These are phyloP conservation scores for Cichorium intybus DNA, from an alignment of 140 eudicot genomes.

Conservation along the genomic window DNA sequence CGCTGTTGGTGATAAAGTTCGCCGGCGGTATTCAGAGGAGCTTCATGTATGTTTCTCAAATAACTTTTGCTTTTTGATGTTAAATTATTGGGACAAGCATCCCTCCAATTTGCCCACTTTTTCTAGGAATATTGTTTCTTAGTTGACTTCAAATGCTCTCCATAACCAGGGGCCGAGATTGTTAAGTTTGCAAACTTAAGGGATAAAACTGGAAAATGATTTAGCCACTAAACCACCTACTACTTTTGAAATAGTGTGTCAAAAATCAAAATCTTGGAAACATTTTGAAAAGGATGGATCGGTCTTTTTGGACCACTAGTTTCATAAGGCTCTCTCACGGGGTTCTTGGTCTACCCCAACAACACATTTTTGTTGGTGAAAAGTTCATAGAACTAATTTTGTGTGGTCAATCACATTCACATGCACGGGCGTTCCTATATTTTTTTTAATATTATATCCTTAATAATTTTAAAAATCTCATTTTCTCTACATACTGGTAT, in stretches of 20 bases:
- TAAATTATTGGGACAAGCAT: not conserved
- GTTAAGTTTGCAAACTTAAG: not conserved
- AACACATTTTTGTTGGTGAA: slow-evolving; percentile 12
- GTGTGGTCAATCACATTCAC: not conserved
- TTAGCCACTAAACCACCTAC: not conserved
- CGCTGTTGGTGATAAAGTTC: slow-evolving; percentile 39
- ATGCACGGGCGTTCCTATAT: no score
- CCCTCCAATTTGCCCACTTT: not conserved
- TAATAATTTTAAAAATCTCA: no score
- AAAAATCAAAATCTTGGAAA: no score
- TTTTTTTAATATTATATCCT: no score
- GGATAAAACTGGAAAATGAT: not conserved
- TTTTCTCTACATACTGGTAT: no score
- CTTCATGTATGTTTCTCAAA: slow-evolving; percentile 49
- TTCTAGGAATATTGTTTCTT: not conserved
- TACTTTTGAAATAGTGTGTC: not conserved
- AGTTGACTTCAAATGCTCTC: not conserved
- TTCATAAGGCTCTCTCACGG: slow-evolving; percentile 1
- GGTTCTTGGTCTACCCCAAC: not conserved
- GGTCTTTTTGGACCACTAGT: not conserved
- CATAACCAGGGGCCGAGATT: not conserved
- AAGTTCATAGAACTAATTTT: slow-evolving; percentile 11
- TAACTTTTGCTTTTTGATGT: not conserved
- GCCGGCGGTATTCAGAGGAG: slow-evolving; percentile 40
- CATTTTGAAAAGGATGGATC: not conserved